These are phyloP conservation scores for Psophocarpus tetragonolobus DNA, from an alignment of 306 rosid species.

Conservation along the genomic window DNA sequence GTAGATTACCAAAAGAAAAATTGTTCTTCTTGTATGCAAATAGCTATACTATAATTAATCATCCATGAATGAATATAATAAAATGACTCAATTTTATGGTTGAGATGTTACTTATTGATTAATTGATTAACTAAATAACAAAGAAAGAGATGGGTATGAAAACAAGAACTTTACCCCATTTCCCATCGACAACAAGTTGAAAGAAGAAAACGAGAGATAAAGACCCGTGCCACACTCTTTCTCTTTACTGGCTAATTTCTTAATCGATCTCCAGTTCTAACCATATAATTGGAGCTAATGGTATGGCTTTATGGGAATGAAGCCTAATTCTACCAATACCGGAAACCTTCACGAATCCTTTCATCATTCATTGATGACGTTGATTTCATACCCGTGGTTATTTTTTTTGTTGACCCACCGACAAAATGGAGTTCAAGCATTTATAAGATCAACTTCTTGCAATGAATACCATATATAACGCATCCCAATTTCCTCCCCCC, in stretches of 20 bases:
- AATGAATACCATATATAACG: neutral
- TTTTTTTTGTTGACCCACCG: conserved; percentile 37
- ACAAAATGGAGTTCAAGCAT: conserved; percentile 34
- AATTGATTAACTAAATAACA: conserved; percentile 42
- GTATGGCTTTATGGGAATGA: conserved; percentile 42
- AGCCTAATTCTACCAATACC: conserved; percentile 49
- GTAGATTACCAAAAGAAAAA: neutral
- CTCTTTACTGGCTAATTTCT: conserved; percentile 22
- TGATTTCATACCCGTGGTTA: conserved; percentile 24
- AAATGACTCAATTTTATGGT: neutral
- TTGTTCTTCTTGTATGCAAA: neutral
- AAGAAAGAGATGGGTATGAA: conserved; percentile 41
- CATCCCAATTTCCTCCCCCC: conserved; percentile 2
- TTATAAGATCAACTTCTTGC: neutral
- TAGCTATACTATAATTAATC: neutral
- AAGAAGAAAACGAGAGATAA: conserved; percentile 37
- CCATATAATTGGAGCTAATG: conserved; percentile 39
- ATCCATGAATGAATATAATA: neutral
- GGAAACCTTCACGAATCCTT: conserved; percentile 46
- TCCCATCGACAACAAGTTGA: conserved; percentile 28
- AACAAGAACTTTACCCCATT: conserved; percentile 38
- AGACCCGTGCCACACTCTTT: conserved; percentile 49
- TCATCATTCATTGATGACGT: conserved; percentile 53
- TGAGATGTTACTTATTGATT: conserved; percentile 33
- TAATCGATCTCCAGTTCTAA: conserved; percentile 16